Base-by-base conservation (phyloP, 2,329 filamentous ascomycete species). In the Neofusicoccum sp. region DNA sequence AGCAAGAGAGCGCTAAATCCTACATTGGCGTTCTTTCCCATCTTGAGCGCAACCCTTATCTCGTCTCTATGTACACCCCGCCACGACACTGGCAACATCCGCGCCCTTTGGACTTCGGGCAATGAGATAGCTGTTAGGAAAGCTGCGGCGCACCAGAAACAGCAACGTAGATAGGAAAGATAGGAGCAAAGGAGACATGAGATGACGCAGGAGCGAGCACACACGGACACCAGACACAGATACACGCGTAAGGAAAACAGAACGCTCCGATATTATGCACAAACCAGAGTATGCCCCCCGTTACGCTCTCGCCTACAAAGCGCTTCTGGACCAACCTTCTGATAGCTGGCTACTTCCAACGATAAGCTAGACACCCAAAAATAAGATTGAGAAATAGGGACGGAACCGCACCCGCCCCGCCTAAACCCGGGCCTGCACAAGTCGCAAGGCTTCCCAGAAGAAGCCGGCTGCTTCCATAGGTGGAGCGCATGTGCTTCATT, bases 261-360 rank as follows among this genome's bases (percentile, higher is more conserved):
- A 58, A 58, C 54, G 54, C 54, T 58, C 54, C 54, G 54, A 58
- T 58, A 45, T 58, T 58, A 58, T 58, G 54, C 54, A 58, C 54
- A 58, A 56, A 58, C 54, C 54, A 58, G 54, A 58, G 39, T 45
- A 58, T 58, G 54, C 36, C 29, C 41, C 41, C 41, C 39, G 45
- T 58, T 36, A 58, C 54, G 41, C 54, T 58, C 37, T 45, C 54
- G 29, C 37, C 52, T 29, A 14, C 12, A 12, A 56, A 54, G 49
- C 22, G 37, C 34, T 29, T 39, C 52, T n/a, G 22, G 11, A 28
- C 37, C 39, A 34, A 45, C 31, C 54, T 7, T 44, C 54, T 58
- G 54, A 58, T 58, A 28, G 54, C 54, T 58, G 54, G 52, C 39
- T 58, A 58, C 54, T 45, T 58, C 54, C 54, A 41, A 36, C 39